These are phyloP conservation scores for Hypoxylon sp. DNA, from an alignment of 2,329 filamentous ascomycete species.

Conservation along the genomic window DNA sequence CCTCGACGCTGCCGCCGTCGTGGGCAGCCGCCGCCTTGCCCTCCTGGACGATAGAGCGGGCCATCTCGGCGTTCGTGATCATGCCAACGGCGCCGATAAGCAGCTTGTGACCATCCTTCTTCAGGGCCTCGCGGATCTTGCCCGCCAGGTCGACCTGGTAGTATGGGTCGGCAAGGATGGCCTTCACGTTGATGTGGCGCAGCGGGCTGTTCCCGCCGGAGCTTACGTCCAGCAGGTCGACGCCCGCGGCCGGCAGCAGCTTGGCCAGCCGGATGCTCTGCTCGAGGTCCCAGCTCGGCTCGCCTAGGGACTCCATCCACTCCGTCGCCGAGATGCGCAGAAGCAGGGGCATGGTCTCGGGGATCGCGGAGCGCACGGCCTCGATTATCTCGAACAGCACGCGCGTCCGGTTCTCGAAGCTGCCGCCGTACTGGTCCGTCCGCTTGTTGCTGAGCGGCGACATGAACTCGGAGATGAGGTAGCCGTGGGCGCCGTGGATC, in stretches of 20 bases:
- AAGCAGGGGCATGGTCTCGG: conserved; percentile 66
- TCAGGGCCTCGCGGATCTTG: conserved; percentile 75
- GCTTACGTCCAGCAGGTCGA: conserved; percentile 87
- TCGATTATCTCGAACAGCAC: conserved; percentile 66
- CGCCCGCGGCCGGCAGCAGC: conserved; percentile 76
- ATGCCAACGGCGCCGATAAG: conserved; percentile 80
- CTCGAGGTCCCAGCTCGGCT: conserved; percentile 74
- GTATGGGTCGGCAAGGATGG: conserved; percentile 59
- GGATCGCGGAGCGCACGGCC: conserved; percentile 64
- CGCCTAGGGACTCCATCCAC: conserved; percentile 65
- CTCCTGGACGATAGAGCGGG: conserved; percentile 68
- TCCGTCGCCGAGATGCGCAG: conserved; percentile 72
- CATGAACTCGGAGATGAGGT: conserved; percentile 60
- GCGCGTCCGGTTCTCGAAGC: conserved; percentile 74
- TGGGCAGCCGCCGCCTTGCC: conserved; percentile 47
- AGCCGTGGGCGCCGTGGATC: conserved; percentile 63
- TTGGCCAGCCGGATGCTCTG: conserved; percentile 75
- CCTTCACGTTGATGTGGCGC: conserved; percentile 66
- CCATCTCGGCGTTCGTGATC: conserved; percentile 76
- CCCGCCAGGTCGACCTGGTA: conserved; percentile 83
- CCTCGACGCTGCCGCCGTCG: conserved; percentile 54
- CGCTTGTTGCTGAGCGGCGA: conserved; percentile 57
- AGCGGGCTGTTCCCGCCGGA: conserved; percentile 75
- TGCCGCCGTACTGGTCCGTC: conserved; percentile 70
- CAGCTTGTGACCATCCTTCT: conserved; percentile 61